Evolutionary conservation across 805 yeast genomes (phyloP).

Genomic region (Tetrapisispora namnaoensis): DNA sequence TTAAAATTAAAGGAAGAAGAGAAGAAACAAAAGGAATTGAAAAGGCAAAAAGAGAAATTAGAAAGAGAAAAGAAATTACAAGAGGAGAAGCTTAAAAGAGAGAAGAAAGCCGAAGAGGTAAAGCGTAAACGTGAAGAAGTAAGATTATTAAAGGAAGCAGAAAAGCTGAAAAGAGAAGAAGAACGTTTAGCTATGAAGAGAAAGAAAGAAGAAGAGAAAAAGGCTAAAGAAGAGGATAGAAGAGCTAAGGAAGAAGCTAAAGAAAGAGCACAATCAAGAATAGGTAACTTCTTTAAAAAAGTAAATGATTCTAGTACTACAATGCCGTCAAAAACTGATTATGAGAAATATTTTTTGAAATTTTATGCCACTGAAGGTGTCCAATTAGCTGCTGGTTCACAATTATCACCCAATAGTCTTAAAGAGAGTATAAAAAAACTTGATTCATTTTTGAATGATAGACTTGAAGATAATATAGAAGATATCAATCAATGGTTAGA

Average conservation of each 20-base stretch:
- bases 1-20: conserved; percentile 10
- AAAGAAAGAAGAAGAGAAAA: conserved; percentile 15
- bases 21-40: conserved; percentile 11
- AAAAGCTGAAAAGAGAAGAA: conserved; percentile 12
- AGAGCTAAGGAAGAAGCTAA: conserved; percentile 20
- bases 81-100: conserved; percentile 22
- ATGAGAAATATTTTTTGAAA: conserved; percentile 28
- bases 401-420: conserved; percentile 2
- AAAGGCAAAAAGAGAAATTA: conserved; percentile 20
- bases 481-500: conserved; percentile 15
- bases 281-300: conserved; percentile 30
- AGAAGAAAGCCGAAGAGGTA: conserved; percentile 17
- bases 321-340: conserved; percentile 21
- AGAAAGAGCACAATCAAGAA: conserved; percentile 31
- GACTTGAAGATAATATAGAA: conserved; percentile 1
- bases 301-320: conserved; percentile 21
- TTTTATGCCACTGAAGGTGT: conserved; percentile 33
- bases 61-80: conserved; percentile 30
- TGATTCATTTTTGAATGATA: conserved; percentile 13
- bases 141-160: conserved; percentile 13
- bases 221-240: conserved; percentile 12
- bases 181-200: conserved; percentile 15
- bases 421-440: conserved; percentile 16
- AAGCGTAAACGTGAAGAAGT: conserved; percentile 15
- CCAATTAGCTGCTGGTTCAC: conserved; percentile 10